phyloP scores from a whole-genome alignment of 2,329 filamentous ascomycete genomes.

The Metarhizium brunneum region DNA sequence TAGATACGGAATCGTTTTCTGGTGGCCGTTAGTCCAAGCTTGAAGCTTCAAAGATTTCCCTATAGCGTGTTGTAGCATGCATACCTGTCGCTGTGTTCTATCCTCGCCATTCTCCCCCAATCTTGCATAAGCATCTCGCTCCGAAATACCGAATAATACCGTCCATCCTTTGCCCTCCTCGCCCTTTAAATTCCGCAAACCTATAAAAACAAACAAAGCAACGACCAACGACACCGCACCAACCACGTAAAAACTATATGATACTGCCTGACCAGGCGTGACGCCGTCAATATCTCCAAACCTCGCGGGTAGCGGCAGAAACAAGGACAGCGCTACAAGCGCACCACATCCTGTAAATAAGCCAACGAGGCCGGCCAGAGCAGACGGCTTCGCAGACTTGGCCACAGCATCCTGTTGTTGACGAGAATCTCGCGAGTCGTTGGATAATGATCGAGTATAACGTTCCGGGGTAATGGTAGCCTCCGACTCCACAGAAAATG shows the following conservation, averaged over 20 bases:
- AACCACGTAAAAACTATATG: conserved; percentile 82
- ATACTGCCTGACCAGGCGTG: conserved; percentile 64
- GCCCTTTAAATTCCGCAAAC: conserved; percentile 58
- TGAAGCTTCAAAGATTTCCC: not conserved
- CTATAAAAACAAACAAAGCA: conserved; percentile 67
- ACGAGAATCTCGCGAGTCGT: conserved; percentile 13
- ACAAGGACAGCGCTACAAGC: conserved; percentile 69
- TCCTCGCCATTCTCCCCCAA: conserved; percentile 11
- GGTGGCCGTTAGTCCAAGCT: conserved; percentile 5
- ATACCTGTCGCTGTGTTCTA: conserved; percentile 16
- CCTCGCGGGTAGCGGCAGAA: conserved; percentile 76
- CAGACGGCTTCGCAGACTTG: conserved; percentile 37
- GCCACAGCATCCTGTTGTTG: conserved; percentile 13
- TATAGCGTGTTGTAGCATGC: not conserved
- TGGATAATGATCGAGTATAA: conserved; percentile 32
- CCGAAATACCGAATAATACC: conserved; percentile 38
- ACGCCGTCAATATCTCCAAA: conserved; percentile 65
- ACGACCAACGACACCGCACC: conserved; percentile 62
- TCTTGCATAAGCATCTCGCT: conserved; percentile 13
- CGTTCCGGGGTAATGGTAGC: conserved; percentile 63
- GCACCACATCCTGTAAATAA: conserved; percentile 89
- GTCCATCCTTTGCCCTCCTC: conserved; percentile 71
- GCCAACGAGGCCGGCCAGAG: conserved; percentile 80
- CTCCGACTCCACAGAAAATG: conserved; percentile 64
- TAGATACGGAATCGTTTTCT: conserved; percentile 44